Conservation (phyloP, 1,139 yeast species). For the Diutina pseudorugosa region DNA sequence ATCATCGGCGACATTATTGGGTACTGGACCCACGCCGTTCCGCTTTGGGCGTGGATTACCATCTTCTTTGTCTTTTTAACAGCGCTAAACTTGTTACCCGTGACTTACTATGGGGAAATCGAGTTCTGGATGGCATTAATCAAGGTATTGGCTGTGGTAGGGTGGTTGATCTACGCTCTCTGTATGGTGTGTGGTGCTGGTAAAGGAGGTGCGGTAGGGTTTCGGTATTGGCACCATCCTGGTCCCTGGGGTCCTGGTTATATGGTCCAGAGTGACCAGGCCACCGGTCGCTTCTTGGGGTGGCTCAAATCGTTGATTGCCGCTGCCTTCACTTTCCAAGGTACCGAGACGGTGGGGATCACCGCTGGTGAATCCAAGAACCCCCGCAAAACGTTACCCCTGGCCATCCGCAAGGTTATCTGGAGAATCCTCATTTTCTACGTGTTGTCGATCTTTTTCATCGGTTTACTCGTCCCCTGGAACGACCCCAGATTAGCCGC, state of each 20-base stretch:
- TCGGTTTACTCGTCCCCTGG: conserved; percentile 75
- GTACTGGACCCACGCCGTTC: conserved; percentile 9
- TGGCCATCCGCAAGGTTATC: conserved; percentile 73
- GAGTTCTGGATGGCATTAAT: conserved; percentile 8
- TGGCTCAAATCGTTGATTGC: conserved; percentile 52
- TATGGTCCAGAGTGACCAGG: conserved; percentile 21
- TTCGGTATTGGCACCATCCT: conserved; percentile 87
- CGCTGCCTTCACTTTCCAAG: conserved; percentile 74
- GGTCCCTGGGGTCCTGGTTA: conserved; percentile 75
- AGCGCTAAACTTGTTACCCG: conserved; percentile 13
- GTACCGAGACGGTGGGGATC: conserved; percentile 74
- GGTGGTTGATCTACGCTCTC: conserved; percentile 3
- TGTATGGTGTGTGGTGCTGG: conserved; percentile 56
- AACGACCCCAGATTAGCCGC: conserved; percentile 37
- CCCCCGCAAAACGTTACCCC: conserved; percentile 75
- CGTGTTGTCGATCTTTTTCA: conserved; percentile 66
- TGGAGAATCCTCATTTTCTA: conserved; percentile 73
- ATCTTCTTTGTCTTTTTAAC: conserved; percentile 11
- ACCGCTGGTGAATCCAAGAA: conserved; percentile 82
- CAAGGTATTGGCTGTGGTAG: neutral
- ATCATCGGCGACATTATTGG: conserved; percentile 11
- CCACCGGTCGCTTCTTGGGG: conserved; percentile 50
- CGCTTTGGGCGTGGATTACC: conserved; percentile 8
- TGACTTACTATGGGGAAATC: conserved; percentile 14
- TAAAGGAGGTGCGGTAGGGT: conserved; percentile 58